Evolutionary conservation across 2,329 filamentous ascomycete genomes (phyloP).

Genomic region (Colletotrichum endophyticum): DNA sequence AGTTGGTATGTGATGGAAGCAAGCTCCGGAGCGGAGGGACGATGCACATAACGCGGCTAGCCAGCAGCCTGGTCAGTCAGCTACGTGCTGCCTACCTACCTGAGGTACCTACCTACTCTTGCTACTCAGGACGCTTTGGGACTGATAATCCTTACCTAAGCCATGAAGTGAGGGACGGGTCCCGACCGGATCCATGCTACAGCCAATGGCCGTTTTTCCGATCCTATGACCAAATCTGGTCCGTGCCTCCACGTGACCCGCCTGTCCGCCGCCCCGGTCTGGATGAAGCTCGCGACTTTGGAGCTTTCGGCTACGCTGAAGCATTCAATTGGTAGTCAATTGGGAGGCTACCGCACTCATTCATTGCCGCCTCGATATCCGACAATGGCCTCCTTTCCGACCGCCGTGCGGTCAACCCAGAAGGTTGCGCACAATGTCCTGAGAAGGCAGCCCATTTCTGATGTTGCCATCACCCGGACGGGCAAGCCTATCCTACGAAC

Average conservation of each 20-base stretch:
- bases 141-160: neutral
- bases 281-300: constrained; percentile 13
- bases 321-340: constrained; percentile 24
- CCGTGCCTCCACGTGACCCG: constrained; percentile 17
- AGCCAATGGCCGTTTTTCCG: constrained; percentile 15
- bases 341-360: constrained; percentile 16
- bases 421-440: constrained; percentile 50
- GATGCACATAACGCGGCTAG: constrained; percentile 37
- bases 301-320: constrained; percentile 2
- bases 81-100: neutral
- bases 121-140: neutral
- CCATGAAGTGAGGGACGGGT: neutral
- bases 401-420: constrained; percentile 59
- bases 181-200: neutral
- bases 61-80: constrained; percentile 38
- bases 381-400: constrained; percentile 60
- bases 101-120: neutral
- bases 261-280: neutral
- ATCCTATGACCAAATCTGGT: constrained; percentile 3
- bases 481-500: constrained; percentile 93
- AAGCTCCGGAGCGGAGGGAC: constrained; percentile 14
- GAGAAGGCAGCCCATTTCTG: constrained; percentile 67
- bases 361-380: neutral
- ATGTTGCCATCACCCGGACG: constrained; percentile 92
- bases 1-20: constrained; percentile 4